These are phyloP conservation scores for Coemansia sp. DNA, from an alignment of 371 early-diverging fungal genomes.

Conservation along the genomic window DNA sequence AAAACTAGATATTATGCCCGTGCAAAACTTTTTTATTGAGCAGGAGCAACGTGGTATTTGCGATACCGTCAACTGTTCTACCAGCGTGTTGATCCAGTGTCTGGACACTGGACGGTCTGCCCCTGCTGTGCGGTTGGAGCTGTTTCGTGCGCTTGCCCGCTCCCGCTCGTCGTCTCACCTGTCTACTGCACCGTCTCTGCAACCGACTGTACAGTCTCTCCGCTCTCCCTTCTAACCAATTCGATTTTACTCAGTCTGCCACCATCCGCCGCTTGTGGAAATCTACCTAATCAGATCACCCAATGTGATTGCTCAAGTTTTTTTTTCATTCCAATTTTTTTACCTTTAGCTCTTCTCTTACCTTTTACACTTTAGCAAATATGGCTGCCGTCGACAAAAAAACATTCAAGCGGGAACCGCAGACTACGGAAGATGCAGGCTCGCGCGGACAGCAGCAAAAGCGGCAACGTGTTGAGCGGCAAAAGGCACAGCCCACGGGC, in stretches of 20 bases:
- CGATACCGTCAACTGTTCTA: constrained; percentile 2
- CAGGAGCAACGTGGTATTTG: not conserved
- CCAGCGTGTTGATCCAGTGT: constrained; percentile 8
- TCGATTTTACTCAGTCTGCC: too few species aligned
- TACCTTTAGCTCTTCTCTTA: not conserved
- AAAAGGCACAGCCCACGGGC: constrained; percentile 65
- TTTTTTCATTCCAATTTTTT: not conserved
- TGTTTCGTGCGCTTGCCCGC: constrained; percentile 3
- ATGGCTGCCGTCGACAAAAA: not conserved
- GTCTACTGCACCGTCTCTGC: not conserved
- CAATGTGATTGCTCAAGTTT: not conserved
- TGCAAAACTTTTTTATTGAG: constrained; percentile 4
- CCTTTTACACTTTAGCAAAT: not conserved
- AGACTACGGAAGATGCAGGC: not conserved
- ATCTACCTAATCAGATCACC: too few species aligned
- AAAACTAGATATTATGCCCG: not conserved
- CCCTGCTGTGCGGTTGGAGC: not conserved
- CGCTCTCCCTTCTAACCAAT: not conserved
- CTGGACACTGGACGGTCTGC: constrained; percentile 1
- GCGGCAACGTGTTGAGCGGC: constrained; percentile 64
- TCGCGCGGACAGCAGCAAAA: constrained; percentile 56
- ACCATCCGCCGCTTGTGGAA: too few species aligned
- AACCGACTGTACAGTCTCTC: not conserved
- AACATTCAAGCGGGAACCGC: not conserved
- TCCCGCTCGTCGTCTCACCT: not conserved